phyloP scores from a whole-genome alignment of 2,329 filamentous ascomycete genomes.

The Cladosporium halotolerans region DNA sequence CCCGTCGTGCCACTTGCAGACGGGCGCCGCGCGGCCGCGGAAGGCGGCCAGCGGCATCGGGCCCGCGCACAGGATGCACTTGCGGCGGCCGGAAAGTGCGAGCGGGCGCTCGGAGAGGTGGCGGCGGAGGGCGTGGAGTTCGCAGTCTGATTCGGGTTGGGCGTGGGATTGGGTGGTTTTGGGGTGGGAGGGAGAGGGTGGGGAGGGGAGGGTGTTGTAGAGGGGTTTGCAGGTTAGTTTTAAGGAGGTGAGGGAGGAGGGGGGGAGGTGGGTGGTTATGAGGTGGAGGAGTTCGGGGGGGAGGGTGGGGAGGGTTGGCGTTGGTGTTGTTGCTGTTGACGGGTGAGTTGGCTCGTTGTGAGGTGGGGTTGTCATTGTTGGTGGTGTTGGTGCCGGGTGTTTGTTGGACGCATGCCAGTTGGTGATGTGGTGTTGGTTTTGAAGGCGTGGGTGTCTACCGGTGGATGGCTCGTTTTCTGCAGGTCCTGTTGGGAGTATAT shows the following conservation, averaged over 20 bases:
- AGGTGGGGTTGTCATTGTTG: background rate
- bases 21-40: slow-evolving; percentile 13
- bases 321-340: background rate
- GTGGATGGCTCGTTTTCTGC: too few relatives aligned
- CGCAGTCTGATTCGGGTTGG: slow-evolving; percentile 20
- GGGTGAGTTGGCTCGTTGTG: background rate
- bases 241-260: slow-evolving; percentile 33
- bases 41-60: slow-evolving; percentile 13
- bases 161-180: slow-evolving; percentile 11
- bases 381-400: too few relatives aligned
- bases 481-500: too few relatives aligned
- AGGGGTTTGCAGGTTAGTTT: slow-evolving; percentile 32
- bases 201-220: slow-evolving; percentile 20
- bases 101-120: slow-evolving; percentile 21
- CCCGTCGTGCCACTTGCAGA: slow-evolving; percentile 20
- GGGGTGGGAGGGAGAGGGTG: slow-evolving; percentile 14
- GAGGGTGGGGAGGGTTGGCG: slow-evolving; percentile 20
- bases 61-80: slow-evolving; percentile 22
- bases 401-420: too few relatives aligned
- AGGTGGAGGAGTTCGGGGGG: slow-evolving; percentile 32
- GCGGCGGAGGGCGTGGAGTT: slow-evolving; percentile 19
- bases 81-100: slow-evolving; percentile 15
- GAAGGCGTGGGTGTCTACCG: too few relatives aligned
- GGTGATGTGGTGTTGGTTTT: too few relatives aligned
- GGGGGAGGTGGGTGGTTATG: slow-evolving; percentile 31